Percentiles rank a stretch among this genome's conserved stretches.
phyloP scores from a whole-genome alignment of 2,329 filamentous ascomycete species.

The Stagonosporopsis chrysanthemi region DNA sequence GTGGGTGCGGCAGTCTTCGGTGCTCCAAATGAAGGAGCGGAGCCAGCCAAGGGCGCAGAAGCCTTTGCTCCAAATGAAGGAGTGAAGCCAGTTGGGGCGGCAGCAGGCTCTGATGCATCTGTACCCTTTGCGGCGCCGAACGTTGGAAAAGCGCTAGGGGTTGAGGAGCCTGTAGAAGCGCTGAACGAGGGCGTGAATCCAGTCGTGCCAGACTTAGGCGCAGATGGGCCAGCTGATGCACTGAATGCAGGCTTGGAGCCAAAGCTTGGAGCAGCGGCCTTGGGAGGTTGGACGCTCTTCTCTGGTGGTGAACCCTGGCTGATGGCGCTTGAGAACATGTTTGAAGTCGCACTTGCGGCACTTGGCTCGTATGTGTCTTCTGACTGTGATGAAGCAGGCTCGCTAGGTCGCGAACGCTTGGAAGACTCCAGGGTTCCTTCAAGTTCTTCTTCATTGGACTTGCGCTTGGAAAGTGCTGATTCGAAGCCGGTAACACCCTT shows the following conservation, averaged over 20 bases:
- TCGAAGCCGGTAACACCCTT: constrained; percentile 45
- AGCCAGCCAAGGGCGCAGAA: neutral
- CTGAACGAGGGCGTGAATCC: constrained; percentile 24
- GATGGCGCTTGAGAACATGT: constrained; percentile 36
- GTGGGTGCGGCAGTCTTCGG: neutral
- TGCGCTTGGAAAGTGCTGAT: constrained; percentile 45
- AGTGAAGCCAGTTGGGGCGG: neutral
- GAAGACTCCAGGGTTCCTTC: constrained; percentile 25
- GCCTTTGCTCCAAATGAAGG: neutral
- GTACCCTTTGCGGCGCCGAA: constrained; percentile 4
- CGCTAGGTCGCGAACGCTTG: constrained; percentile 37
- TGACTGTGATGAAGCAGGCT: constrained; percentile 30
- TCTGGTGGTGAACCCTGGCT: constrained; percentile 28
- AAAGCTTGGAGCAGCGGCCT: constrained; percentile 16
- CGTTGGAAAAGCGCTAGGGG: constrained; percentile 8
- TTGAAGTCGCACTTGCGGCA: constrained; percentile 33
- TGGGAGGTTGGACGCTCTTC: constrained; percentile 21
- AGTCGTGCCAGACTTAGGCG: constrained; percentile 8
- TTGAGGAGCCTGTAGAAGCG: constrained; percentile 4
- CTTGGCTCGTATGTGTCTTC: constrained; percentile 16
- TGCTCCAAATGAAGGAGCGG: neutral
- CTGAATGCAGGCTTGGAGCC: constrained; percentile 27
- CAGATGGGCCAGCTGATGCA: constrained; percentile 16
- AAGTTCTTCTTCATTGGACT: constrained; percentile 27
- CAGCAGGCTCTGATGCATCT: neutral